phyloP scores from a whole-genome alignment of 257 asterid species.

The Fraxinus quadrangulata region DNA sequence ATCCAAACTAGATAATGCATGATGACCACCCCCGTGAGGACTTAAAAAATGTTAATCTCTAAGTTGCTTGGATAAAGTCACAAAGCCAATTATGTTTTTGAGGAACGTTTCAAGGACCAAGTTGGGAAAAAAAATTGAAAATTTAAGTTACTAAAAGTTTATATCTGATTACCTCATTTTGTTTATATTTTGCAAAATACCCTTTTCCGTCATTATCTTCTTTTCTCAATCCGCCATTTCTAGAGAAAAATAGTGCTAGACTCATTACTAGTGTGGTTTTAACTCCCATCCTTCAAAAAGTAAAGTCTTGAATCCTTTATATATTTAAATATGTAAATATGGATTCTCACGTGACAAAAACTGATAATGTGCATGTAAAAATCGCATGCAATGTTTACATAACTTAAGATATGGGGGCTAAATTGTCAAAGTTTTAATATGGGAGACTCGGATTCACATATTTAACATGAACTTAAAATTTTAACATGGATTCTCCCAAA shows the following conservation, averaged over 20 bases:
- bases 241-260: no score
- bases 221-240: not conserved
- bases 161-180: not conserved
- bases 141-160: no score
- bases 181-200: no score
- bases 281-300: no score
- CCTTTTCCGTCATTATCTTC: no score
- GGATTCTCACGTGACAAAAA: not conserved
- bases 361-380: not conserved
- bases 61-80: slow-evolving; percentile 29
- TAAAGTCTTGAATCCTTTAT: no score
- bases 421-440: not conserved
- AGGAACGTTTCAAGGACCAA: slow-evolving; percentile 11
- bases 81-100: not conserved
- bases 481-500: not conserved
- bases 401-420: not conserved
- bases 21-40: not conserved
- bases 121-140: not conserved
- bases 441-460: not conserved
- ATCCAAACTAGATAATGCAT: not conserved
- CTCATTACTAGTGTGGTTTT: no score
- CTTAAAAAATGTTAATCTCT: slow-evolving; percentile 8
- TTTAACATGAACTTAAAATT: not conserved
- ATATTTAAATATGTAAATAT: not conserved
- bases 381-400: not conserved